Base-by-base conservation (phyloP, 2,329 filamentous ascomycete genomes). In the Emmonsiellopsis sp. region DNA sequence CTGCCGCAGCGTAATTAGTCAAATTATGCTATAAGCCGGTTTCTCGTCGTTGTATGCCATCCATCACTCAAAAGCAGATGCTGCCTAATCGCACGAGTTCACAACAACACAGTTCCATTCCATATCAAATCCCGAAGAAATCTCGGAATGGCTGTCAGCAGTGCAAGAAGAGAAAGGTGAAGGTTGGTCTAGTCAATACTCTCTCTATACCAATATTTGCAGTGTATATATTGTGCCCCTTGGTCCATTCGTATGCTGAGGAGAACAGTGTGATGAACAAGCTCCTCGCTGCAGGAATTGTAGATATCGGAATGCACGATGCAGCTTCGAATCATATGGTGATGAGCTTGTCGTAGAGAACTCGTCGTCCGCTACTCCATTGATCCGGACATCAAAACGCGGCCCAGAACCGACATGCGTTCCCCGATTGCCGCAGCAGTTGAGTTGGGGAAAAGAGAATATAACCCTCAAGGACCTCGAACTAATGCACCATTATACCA, bases 121-220 rank as follows among this genome's bases (percentile, higher is more conserved):
- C 21, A 27, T 27, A 27, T 27, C 21, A 46, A 32, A 46, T 46
- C 43, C 31, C 43, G 13, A 46, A 33, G 27, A 58, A 56, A 33
- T 57, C 55, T 31, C 47, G 57, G 13, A 58, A 58, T 37, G 57
- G 55, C 36, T 58, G 57, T 36, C 43, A 51, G 21, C 55, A 58
- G 46, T 57, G 57, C 39, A 57, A 58, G 46, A 54, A 45, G 49
- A 43, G 55, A 32, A 58, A 58, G 42, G 55, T 57, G 21, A 58
- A 58, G 50, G 57, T 57, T 52, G 32, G 52, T 32, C 13, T 17
- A 14, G 21, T 49, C 13, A 32, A 10, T 17, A 11, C 32, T 14
- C 9, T 13, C 31, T 36, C 6, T 6, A 10, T 21, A 7, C 11
- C 3, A 34, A 21, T 13, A 33, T 21, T 17, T 17, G 27, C 40